Evolutionary conservation across 2,329 filamentous ascomycete species (phyloP), one percentile per base, ranked within the genome.

Genomic region (Hymenoscyphus occultus): DNA sequence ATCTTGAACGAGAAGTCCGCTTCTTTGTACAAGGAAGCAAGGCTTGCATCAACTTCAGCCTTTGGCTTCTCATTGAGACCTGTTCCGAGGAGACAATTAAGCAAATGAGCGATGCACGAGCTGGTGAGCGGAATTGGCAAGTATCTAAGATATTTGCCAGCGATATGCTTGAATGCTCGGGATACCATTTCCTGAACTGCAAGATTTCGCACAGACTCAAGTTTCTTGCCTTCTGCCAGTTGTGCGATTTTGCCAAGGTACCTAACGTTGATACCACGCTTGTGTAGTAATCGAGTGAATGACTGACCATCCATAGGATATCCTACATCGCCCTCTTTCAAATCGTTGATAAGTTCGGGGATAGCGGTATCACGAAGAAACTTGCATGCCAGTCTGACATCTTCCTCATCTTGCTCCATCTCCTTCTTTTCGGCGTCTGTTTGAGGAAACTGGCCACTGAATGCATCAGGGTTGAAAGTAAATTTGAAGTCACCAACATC

Each of bases 301-400:
- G 94, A 97, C 74, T 91, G 86, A n/a, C 95, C 95, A 73, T 99
- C 96, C 92, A 98, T 97, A 13, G 95, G 95, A 81, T 98, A 98
- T 73, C 94, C 95, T 70, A 97, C 90, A 71, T 99, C 94, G 6
- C 92, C 93, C 70, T 96, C 92, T 75, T 90, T 90, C 65, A 99
- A 85, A 73, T 99, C 94, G 68, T 90, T 88, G 65, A 98, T 80
- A 64, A 99, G 83, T 64, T 90, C 86, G n/a, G 94, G 93, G 69
- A 99, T 90, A 63, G 92, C 86, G 66, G 90, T 88, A 9, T 87
- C 83, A 9, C 87, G 86, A 60, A 99, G 83, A 77, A 90, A 93
- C 62, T 87, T 82, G 79, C 93, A 95, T 39, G 92, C 92, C 64
- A 89, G 87, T 68, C 92, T 90, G 60, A 99, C 94, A 64, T 96